A percentile compares a stretch with the other conserved stretches of the same genome.
Evolutionary conservation across 768 basidiomycete species (phyloP).

Genomic region (Mycena kentingensis): DNA sequence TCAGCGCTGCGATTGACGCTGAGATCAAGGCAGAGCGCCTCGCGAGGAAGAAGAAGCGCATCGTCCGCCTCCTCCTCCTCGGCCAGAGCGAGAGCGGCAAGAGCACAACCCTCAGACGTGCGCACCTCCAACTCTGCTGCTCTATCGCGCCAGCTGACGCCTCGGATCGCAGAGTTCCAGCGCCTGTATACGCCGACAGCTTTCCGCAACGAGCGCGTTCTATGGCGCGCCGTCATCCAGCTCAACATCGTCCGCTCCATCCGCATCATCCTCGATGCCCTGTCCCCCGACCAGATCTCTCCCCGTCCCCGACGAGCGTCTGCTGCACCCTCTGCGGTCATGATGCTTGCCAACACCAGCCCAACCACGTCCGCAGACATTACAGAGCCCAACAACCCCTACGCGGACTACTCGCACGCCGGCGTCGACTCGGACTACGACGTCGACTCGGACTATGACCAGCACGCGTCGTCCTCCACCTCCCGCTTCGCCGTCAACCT

Average conservation of each 20-base stretch:
- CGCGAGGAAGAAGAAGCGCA: constrained; percentile 62
- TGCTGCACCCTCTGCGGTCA: constrained; percentile 27
- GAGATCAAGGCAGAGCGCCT: constrained; percentile 67
- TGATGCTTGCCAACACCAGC: constrained; percentile 26
- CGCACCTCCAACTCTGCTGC: constrained; percentile 32
- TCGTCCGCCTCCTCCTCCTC: constrained; percentile 72
- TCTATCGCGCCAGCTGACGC: background rate
- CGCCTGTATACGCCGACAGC: constrained; percentile 71
- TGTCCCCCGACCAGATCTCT: constrained; percentile 30
- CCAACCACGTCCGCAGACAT: constrained; percentile 6
- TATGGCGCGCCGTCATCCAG: constrained; percentile 85
- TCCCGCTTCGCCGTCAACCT: constrained; percentile 29
- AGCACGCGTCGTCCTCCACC: constrained; percentile 21
- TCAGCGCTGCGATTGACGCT: constrained; percentile 63
- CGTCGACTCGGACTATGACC: constrained; percentile 24
- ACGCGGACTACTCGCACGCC: background rate
- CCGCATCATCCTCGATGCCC: constrained; percentile 68
- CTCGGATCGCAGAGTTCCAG: constrained; percentile 70
- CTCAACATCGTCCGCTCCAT: constrained; percentile 80
- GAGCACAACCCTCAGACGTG: constrained; percentile 75
- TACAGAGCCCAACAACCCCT: constrained; percentile 20
- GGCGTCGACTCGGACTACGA: constrained; percentile 30
- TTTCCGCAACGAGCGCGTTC: constrained; percentile 72
- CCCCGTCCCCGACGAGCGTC: constrained; percentile 33
- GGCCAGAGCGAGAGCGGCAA: constrained; percentile 84